Evolutionary conservation across 2,329 filamentous ascomycete species (phyloP).

Genomic region (Fusarium haematococcum): DNA sequence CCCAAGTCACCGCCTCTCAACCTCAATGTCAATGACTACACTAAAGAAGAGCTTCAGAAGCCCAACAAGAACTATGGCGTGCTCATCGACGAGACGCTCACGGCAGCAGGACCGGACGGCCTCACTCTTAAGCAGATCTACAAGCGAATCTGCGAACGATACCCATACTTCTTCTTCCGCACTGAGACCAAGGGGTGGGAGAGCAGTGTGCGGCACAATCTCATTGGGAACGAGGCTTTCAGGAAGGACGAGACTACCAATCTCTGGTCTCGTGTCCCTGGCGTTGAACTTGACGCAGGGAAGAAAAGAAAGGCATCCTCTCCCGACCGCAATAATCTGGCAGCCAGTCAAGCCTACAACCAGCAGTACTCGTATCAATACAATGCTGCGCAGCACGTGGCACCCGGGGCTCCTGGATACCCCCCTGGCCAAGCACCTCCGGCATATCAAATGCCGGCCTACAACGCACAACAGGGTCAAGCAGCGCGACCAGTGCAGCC

Average conservation of each 20-base stretch:
- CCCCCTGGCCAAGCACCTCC: constrained; percentile 49
- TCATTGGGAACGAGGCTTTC: constrained; percentile 72
- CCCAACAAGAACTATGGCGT: constrained; percentile 73
- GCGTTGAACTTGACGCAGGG: constrained; percentile 69
- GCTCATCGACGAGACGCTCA: constrained; percentile 70
- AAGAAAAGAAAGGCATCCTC: constrained; percentile 70
- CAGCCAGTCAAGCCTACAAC: constrained; percentile 53
- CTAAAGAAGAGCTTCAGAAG: constrained; percentile 69
- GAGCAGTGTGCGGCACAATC: constrained; percentile 72
- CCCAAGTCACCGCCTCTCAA: constrained; percentile 71
- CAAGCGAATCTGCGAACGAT: constrained; percentile 68
- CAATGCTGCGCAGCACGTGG: constrained; percentile 50
- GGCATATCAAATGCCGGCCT: constrained; percentile 51
- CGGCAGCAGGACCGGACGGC: constrained; percentile 64
- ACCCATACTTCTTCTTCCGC: constrained; percentile 70
- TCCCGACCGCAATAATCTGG: constrained; percentile 58
- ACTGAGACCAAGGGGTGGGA: constrained; percentile 75
- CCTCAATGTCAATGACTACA: constrained; percentile 66
- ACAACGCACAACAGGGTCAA: constrained; percentile 47
- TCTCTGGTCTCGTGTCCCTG: constrained; percentile 68
- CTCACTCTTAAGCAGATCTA: constrained; percentile 72
- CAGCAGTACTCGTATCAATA: constrained; percentile 53
- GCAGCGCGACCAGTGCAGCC: constrained; percentile 46
- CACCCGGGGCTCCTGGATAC: constrained; percentile 48
- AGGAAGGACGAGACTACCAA: constrained; percentile 68